Evolutionary conservation across 768 basidiomycete genomes (phyloP).

Genomic region (Serpula lacrymans): DNA sequence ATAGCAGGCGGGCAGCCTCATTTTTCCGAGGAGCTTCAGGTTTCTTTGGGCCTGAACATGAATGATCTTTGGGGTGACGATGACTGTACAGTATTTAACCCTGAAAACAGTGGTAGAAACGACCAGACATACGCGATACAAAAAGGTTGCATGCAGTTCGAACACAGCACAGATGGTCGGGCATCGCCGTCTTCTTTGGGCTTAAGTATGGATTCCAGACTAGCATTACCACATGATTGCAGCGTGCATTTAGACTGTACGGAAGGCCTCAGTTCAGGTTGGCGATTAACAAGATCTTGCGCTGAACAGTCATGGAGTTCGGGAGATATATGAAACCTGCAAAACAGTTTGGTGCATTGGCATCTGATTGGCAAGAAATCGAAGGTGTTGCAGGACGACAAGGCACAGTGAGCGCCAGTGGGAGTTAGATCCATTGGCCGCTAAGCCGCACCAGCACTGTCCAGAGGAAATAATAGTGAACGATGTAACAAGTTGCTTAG

Average conservation of each 20-base stretch:
- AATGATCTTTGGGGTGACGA: constrained; percentile 61
- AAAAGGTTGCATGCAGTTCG: constrained; percentile 52
- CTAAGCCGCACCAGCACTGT: not conserved
- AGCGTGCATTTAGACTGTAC: too few relatives aligned
- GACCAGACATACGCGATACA: constrained; percentile 53
- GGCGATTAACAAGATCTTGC: constrained; percentile 17
- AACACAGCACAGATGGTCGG: constrained; percentile 40
- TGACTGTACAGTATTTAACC: constrained; percentile 43
- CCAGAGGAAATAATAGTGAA: constrained; percentile 1
- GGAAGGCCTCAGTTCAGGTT: too few relatives aligned
- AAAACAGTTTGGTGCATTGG: constrained; percentile 56
- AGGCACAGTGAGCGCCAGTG: constrained; percentile 66
- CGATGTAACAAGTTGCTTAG: too few relatives aligned
- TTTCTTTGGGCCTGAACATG: constrained; percentile 36
- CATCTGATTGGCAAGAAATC: constrained; percentile 82
- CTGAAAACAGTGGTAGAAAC: constrained; percentile 1
- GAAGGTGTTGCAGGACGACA: constrained; percentile 52
- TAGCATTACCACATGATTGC: too few relatives aligned
- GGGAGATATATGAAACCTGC: constrained; percentile 57
- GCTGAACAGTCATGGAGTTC: constrained; percentile 57
- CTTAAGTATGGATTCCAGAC: too few relatives aligned
- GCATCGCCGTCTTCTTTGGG: too few relatives aligned
- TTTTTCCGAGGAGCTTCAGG: constrained; percentile 31
- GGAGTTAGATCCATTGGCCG: constrained; percentile 40
- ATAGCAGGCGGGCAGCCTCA: constrained; percentile 46